Base-by-base conservation (phyloP, 2,329 filamentous ascomycete species). In the Penicillium sp. region DNA sequence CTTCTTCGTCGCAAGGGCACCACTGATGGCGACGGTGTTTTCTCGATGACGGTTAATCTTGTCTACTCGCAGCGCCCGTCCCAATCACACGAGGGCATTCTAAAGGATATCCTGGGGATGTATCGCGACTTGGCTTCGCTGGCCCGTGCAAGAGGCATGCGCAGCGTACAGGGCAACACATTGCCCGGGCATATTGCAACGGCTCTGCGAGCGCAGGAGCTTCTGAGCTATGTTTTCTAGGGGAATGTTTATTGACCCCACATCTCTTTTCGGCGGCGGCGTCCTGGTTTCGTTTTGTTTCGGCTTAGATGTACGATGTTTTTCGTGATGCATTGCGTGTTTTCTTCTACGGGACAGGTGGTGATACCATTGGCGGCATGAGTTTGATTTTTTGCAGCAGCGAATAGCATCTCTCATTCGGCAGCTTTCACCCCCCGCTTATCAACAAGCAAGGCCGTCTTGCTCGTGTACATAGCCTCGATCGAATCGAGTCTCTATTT, bases 161-260 rank as follows among this genome's bases (percentile, higher is more conserved):
- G 62, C 31, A 64, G 64, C 46, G 63, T 66, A 25, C 62, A 64
- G 43, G 53, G 53, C n/a, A 65, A 64, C 36, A 59, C 67, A n/a
- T 41, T 73, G 28, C 72, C 72, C 18, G 73, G 70, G 69, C 72
- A 74, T 53, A 64, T 74, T 40, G 68, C 66, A 19, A 71, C 69
- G 0, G 68, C 68, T 26, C 54, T 67, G 17, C 65, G 62, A 49
- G 68, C 65, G 20, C 66, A 69, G 44, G 61, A 69, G 50, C 52
- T 68, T 32, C 41, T 70, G 43, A 68, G 65, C 47, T 65, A 64
- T 57, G 58, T 66, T 53, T 54, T 70, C 43, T 70, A 49, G 63
- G 31, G 28, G 18, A 31, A 13, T 18, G 19, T 20, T 21, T 21
- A 19, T 34, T 33, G 19, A n/a, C 11, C 35, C 19, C 31, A 34